Percentiles rank a stretch among this genome's conserved stretches.
phyloP scores from a whole-genome alignment of 495 filamentous ascomycete genomes.

The Xylaria cubensis region DNA sequence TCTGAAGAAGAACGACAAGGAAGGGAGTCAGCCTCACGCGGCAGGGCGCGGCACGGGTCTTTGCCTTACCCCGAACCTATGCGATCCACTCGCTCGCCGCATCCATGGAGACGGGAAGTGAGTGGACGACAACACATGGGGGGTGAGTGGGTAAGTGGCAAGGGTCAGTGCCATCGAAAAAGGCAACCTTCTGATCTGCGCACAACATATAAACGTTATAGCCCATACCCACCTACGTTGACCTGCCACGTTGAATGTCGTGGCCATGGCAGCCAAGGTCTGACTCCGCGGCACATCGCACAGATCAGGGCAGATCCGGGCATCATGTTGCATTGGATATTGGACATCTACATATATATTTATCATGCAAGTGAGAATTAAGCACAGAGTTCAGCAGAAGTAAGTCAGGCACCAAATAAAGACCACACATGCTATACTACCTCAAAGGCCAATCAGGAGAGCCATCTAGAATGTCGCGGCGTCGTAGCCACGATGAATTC shows the following conservation, averaged over 20 bases:
- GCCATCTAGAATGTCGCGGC: not conserved
- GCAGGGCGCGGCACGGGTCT: slow-evolving; percentile 7
- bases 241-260: not conserved
- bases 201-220: not conserved
- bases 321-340: not conserved
- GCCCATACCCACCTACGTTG: not conserved
- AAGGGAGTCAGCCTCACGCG: slow-evolving; percentile 14
- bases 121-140: not conserved
- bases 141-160: not conserved
- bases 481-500: not conserved
- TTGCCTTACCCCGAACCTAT: slow-evolving; percentile 17
- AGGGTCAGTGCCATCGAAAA: not conserved
- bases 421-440: too few relatives aligned
- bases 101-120: slow-evolving; percentile 5
- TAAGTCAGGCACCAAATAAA: slow-evolving; percentile 2
- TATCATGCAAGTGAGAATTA: not conserved
- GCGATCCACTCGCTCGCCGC: not conserved
- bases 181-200: not conserved
- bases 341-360: not conserved
- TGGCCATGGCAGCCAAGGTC: slow-evolving; percentile 1
- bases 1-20: not conserved
- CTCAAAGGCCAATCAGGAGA: not conserved
- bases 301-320: not conserved
- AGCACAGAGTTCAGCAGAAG: not conserved
- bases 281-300: not conserved